Evolutionary conservation across 768 basidiomycete species (phyloP).

Genomic region (Phaffia tasmanica): DNA sequence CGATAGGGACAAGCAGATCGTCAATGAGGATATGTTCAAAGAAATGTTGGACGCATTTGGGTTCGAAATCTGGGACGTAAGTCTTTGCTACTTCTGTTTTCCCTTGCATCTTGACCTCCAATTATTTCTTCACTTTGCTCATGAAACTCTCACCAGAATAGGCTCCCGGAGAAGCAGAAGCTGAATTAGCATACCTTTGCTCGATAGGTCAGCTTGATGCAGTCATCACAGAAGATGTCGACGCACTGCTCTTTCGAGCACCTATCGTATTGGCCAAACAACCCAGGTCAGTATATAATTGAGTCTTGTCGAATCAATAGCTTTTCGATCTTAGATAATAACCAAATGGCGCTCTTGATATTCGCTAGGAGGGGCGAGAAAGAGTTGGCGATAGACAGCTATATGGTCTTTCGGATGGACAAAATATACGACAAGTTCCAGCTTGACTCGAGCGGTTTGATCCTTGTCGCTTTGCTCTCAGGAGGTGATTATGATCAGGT

Average conservation of each 20-base stretch:
- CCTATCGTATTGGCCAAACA: conserved; percentile 9
- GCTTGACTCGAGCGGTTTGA: conserved; percentile 21
- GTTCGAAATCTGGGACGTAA: conserved; percentile 18
- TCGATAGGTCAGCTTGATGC: conserved; percentile 25
- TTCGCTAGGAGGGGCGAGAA: conserved; percentile 1
- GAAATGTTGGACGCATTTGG: conserved; percentile 14
- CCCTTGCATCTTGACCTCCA: too few relatives aligned
- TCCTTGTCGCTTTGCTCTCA: conserved; percentile 25
- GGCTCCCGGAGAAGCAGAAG: conserved; percentile 29
- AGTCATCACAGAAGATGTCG: conserved; percentile 29
- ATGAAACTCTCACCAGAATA: too few relatives aligned
- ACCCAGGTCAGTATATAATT: conserved; percentile 13
- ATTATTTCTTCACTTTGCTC: too few relatives aligned
- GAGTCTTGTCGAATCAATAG: background rate
- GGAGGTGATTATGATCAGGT: conserved; percentile 28
- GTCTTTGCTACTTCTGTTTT: too few relatives aligned
- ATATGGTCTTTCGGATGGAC: conserved; percentile 2
- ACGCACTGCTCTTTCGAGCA: conserved; percentile 28
- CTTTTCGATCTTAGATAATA: conserved; percentile 4
- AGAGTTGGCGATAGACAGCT: background rate
- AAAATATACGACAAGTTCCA: conserved; percentile 6
- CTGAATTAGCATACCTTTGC: conserved; percentile 26
- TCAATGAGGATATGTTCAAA: conserved; percentile 20
- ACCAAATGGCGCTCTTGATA: background rate
- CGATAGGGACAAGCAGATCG: background rate